Conservation (phyloP, 495 filamentous ascomycete species). For the Hypoxylon cercidicola region DNA sequence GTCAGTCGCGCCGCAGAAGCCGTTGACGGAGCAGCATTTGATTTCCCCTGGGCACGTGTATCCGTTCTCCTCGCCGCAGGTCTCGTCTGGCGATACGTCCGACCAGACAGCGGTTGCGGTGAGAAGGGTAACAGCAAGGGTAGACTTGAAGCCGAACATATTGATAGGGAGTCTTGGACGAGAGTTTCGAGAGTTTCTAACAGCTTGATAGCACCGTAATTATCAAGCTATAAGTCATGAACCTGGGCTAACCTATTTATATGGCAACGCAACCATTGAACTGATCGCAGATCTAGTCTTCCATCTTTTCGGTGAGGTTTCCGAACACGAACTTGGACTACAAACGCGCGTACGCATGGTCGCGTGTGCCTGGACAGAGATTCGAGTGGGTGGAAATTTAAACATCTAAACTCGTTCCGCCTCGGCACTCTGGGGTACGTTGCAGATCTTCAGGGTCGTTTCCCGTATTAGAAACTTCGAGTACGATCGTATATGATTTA, state of each 20-base stretch:
- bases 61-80: slow-evolving; percentile 44
- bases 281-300: neutral
- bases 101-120: slow-evolving; percentile 47
- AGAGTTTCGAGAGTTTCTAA: neutral
- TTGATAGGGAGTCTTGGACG: neutral
- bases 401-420: slow-evolving; percentile 12
- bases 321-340: slow-evolving; percentile 10
- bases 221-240: neutral
- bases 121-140: slow-evolving; percentile 22
- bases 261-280: slow-evolving; percentile 5
- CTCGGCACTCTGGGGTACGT: slow-evolving; percentile 21
- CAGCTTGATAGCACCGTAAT: no score
- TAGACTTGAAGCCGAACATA: slow-evolving; percentile 27
- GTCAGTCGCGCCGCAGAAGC: slow-evolving; percentile 51
- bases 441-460: slow-evolving; percentile 34
- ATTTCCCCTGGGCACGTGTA: slow-evolving; percentile 48
- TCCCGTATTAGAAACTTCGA: slow-evolving; percentile 12
- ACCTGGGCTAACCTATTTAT: slow-evolving; percentile 1
- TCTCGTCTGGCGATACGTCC: slow-evolving; percentile 49
- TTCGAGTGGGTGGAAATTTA: slow-evolving; percentile 28
- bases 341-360: slow-evolving; percentile 29
- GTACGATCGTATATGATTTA: slow-evolving; percentile 29
- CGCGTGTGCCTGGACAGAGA: neutral
- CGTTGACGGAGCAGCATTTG: slow-evolving; percentile 50
- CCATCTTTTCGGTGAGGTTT: slow-evolving; percentile 2